Evolutionary conservation across 208 protist species (phyloP), one percentile per base, ranked within the genome.

Genomic region (Acanthamoeba castellanii): DNA sequence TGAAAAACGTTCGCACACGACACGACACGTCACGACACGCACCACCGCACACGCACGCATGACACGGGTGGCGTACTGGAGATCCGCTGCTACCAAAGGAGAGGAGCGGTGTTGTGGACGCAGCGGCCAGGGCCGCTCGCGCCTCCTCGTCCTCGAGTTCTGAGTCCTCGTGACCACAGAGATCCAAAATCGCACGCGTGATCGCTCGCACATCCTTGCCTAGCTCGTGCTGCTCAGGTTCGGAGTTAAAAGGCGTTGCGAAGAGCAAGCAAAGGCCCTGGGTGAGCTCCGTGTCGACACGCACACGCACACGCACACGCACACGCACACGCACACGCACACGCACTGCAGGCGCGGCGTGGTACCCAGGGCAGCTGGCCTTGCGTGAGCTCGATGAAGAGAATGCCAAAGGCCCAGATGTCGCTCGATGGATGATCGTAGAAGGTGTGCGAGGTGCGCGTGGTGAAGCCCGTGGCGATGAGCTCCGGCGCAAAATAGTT

Each of bases 401-500:
- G 37, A 27, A 95, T 90, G 68, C 93, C 93, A 0, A 95, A 68
- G 16, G 81, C 76, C 93, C 93, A 95, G 8, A 92, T 18, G 70
- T 95, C 93, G 52, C 85, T 32, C 22, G 85, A 92, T 11, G 85
- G 85, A 18, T 92, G 82, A 20, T 89, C 87, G 34, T 47, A 78
- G 52, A 66, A 72, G 1, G 34, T 85, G 34, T 42, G 37, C 27
- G 22, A 32, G 8, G 34, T n/a, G 76, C 81, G 78, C 0, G 76
- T 45, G 74, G 34, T 14, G n/a, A 45, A 61, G 64, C 64, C 37
- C 16, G 52, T 14, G 45, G 85, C 47, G 22, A 92, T 78, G 20
- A 92, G 11, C 93, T 59, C 92, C n/a, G 92, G 57, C 37, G 74
- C 55, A 18, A 91, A 52, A n/a, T 72, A 70, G 11, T 95, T 85